phyloP scores from a whole-genome alignment of 805 yeast species.

The Yarrowia sp. region DNA sequence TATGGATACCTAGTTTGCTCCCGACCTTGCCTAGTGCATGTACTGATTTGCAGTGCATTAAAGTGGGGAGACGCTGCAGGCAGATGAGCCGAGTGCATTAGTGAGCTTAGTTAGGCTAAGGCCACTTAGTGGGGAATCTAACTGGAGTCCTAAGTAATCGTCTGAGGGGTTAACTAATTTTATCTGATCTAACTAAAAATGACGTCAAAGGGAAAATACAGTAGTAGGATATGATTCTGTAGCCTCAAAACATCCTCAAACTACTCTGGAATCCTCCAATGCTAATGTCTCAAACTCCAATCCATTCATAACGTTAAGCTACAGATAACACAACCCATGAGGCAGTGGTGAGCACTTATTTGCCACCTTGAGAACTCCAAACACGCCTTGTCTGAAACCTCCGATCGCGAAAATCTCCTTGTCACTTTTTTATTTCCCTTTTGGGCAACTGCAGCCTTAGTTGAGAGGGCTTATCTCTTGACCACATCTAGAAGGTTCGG shows the following conservation, averaged over 20 bases:
- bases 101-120: background rate
- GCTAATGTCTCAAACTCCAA: background rate
- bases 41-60: slow-evolving; percentile 1
- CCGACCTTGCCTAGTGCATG: slow-evolving; percentile 16
- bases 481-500: background rate
- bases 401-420: background rate
- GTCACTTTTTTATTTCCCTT: background rate
- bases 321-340: background rate
- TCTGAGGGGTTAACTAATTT: background rate
- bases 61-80: slow-evolving; percentile 22
- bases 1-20: background rate
- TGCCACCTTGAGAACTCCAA: background rate
- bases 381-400: background rate
- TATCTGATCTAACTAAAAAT: background rate
- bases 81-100: slow-evolving; percentile 9
- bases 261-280: background rate
- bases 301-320: background rate
- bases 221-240: too few relatives aligned
- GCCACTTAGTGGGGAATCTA: background rate
- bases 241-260: too few relatives aligned
- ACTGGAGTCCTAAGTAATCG: background rate
- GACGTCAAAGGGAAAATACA: too few relatives aligned
- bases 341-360: background rate
- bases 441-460: background rate
- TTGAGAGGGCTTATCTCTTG: background rate